Percentiles rank a stretch among this genome's conserved stretches.
Conservation (phyloP, 495 filamentous ascomycete species). For the Evernia prunastri region DNA sequence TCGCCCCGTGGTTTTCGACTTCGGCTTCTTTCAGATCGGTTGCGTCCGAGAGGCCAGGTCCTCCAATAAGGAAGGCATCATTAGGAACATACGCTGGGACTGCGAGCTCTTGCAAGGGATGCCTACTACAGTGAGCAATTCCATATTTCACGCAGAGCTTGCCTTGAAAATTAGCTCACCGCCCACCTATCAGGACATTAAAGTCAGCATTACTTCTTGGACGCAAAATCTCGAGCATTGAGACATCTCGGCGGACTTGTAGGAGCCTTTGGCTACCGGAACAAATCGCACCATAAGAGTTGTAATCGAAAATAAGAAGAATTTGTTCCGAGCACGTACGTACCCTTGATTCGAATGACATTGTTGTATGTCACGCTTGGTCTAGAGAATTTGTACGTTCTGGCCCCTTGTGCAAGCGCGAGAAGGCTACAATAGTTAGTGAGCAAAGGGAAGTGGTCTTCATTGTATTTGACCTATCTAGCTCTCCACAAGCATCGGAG, state of each 20-base stretch:
- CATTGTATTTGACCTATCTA: constrained; percentile 53
- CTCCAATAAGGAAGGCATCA: constrained; percentile 64
- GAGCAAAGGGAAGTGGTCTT: background rate
- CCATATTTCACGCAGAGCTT: background rate
- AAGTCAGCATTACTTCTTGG: background rate
- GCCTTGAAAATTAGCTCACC: constrained; percentile 39
- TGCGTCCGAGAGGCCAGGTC: constrained; percentile 33
- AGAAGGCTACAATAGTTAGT: constrained; percentile 52
- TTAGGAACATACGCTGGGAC: constrained; percentile 86
- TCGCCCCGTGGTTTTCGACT: constrained; percentile 2
- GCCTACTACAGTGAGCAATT: constrained; percentile 39
- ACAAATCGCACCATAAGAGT: too few species aligned
- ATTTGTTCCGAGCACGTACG: background rate
- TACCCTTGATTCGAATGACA: constrained; percentile 60
- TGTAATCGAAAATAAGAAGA: background rate
- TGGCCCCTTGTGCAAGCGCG: constrained; percentile 73
- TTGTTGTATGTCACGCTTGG: constrained; percentile 69
- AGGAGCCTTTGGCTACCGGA: background rate
- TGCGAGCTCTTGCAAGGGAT: constrained; percentile 82
- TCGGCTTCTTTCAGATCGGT: background rate
- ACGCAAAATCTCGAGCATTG: background rate
- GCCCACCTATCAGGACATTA: constrained; percentile 41
- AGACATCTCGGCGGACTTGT: background rate
- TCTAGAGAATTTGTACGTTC: constrained; percentile 60
- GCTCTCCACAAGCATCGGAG: constrained; percentile 75